Evolutionary conservation across 73 alveolate species (phyloP).

Genomic region (Uronychia binucleata): DNA sequence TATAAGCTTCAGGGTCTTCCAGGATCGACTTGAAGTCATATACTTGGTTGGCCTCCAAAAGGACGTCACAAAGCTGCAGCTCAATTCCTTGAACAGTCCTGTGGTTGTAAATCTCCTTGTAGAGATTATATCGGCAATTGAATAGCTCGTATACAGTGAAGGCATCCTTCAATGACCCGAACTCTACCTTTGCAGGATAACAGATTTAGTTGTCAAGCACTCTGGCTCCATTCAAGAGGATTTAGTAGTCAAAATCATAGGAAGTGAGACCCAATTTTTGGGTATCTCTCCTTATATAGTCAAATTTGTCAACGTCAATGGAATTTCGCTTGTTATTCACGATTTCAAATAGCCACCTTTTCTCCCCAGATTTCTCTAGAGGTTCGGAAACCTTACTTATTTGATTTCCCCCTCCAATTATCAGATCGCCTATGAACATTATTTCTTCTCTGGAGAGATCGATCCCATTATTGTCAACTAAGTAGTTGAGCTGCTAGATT

Average conservation of each 20-base stretch:
- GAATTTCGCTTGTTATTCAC: constrained; percentile 86
- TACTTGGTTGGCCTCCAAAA: constrained; percentile 44
- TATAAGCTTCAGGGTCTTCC: constrained; percentile 42
- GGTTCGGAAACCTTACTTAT: constrained; percentile 14
- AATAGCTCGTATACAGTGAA: constrained; percentile 36
- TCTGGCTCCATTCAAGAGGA: constrained; percentile 71
- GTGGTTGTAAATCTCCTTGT: constrained; percentile 53
- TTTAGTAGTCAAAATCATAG: constrained; percentile 66
- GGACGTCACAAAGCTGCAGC: constrained; percentile 47
- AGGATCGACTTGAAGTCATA: constrained; percentile 40
- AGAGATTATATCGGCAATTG: constrained; percentile 49
- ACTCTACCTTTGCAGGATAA: constrained; percentile 73
- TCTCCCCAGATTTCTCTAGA: constrained; percentile 37
- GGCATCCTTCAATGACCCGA: too few species aligned
- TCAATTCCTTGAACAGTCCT: constrained; percentile 50
- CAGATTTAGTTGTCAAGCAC: constrained; percentile 80
- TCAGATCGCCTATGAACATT: constrained; percentile 64
- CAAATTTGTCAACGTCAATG: constrained; percentile 91
- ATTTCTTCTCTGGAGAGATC: constrained; percentile 72
- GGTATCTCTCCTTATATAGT: constrained; percentile 90
- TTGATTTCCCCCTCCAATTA: constrained; percentile 66
- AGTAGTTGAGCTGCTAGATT: constrained; percentile 62
- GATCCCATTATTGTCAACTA: constrained; percentile 75
- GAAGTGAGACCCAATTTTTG: constrained; percentile 67
- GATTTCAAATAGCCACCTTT: constrained; percentile 84